phyloP scores from a whole-genome alignment of 441 rosid genomes.

The Gossypium lobatum region DNA sequence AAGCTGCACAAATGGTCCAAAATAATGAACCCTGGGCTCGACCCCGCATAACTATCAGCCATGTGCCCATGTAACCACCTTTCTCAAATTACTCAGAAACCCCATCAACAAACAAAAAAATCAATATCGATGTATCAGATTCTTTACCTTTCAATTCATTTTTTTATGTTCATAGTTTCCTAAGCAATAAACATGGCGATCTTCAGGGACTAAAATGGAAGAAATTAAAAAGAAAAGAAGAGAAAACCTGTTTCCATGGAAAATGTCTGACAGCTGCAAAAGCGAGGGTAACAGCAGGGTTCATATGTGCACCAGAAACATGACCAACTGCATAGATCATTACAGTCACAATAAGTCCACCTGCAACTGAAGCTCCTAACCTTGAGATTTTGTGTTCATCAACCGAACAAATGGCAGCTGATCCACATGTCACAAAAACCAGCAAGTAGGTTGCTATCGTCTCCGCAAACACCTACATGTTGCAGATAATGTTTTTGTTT shows the following conservation, averaged over 20 bases:
- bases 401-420: conserved; percentile 32
- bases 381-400: conserved; percentile 37
- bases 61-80: neutral
- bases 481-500: neutral
- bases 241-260: conserved; percentile 18
- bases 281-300: conserved; percentile 59
- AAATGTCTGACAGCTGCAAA: conserved; percentile 34
- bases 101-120: neutral
- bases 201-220: neutral
- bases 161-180: neutral
- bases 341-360: conserved; percentile 56
- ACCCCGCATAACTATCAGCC: neutral
- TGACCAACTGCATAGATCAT: conserved; percentile 71
- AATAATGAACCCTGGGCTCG: neutral
- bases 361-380: conserved; percentile 48
- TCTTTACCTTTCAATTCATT: neutral
- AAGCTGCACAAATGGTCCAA: neutral
- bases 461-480: conserved; percentile 44
- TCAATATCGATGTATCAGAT: neutral
- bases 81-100: neutral
- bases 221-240: neutral
- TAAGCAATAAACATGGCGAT: neutral
- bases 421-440: conserved; percentile 55
- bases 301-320: conserved; percentile 70
- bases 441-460: conserved; percentile 46